Percentiles rank a stretch among this genome's conserved stretches.
phyloP scores from a whole-genome alignment of 129 eudicot species.

The Centaurea solstitialis region DNA sequence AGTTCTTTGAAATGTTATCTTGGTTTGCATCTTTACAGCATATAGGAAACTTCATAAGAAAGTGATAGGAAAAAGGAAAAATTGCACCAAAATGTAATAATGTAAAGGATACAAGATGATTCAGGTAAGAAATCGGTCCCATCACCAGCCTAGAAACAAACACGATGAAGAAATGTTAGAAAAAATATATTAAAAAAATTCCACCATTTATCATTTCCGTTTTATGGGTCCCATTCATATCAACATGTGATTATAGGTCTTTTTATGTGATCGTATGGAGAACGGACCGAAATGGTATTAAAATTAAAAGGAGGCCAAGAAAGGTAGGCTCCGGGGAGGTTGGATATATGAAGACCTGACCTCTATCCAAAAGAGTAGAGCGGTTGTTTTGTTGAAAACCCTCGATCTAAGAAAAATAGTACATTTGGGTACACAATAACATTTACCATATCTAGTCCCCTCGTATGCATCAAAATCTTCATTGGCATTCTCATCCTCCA shows the following conservation, averaged over 20 bases:
- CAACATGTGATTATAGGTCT: neutral
- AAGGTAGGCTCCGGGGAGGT: no score
- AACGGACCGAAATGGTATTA: neutral
- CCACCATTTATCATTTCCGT: neutral
- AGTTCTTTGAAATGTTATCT: slow-evolving; percentile 68
- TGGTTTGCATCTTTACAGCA: slow-evolving; percentile 48
- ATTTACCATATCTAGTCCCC: slow-evolving; percentile 50
- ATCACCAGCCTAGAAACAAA: slow-evolving; percentile 53
- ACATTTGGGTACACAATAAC: neutral
- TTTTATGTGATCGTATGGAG: neutral
- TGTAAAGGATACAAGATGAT: slow-evolving; percentile 66
- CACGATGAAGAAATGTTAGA: neutral
- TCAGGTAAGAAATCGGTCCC: slow-evolving; percentile 40
- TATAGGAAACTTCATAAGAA: slow-evolving; percentile 41
- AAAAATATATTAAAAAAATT: neutral
- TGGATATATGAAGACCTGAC: neutral
- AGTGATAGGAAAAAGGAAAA: neutral
- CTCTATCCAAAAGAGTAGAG: neutral
- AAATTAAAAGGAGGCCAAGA: neutral
- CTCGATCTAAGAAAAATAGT: neutral
- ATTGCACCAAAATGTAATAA: neutral
- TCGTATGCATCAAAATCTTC: slow-evolving; percentile 63
- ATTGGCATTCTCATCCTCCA: slow-evolving; percentile 62
- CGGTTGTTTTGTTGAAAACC: neutral
- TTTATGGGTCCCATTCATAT: neutral